Percentiles rank a stretch among this genome's conserved stretches.
Evolutionary conservation across 441 rosid genomes (phyloP).

Genomic region (Kokia cookei): DNA sequence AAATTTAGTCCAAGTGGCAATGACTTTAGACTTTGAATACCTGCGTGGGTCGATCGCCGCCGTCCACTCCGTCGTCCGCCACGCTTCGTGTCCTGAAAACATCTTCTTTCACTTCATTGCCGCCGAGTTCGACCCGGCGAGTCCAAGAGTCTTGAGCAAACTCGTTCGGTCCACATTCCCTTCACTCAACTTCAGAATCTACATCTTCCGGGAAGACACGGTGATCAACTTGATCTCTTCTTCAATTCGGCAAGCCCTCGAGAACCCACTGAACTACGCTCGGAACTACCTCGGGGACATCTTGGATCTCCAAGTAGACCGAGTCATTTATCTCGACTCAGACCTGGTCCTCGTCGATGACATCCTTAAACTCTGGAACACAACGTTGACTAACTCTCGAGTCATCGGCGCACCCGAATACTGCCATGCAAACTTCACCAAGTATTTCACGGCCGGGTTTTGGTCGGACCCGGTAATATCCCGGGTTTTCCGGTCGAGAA

Average conservation of each 20-base stretch:
- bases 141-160: constrained; percentile 64
- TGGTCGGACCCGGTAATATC: constrained; percentile 70
- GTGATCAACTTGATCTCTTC: constrained; percentile 79
- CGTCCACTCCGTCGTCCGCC: constrained; percentile 83
- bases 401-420: constrained; percentile 89
- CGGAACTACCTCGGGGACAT: constrained; percentile 78
- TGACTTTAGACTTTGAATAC: constrained; percentile 89
- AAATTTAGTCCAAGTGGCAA: constrained; percentile 69
- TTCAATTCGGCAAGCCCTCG: constrained; percentile 73
- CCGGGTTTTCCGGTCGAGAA: constrained; percentile 42
- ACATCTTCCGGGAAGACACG: constrained; percentile 68
- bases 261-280: constrained; percentile 86
- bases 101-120: constrained; percentile 84
- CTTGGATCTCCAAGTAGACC: constrained; percentile 54
- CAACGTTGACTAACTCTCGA: constrained; percentile 41
- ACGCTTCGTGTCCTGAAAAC: constrained; percentile 87
- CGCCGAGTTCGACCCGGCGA: constrained; percentile 78
- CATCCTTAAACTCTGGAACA: constrained; percentile 65
- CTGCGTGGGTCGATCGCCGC: constrained; percentile 91
- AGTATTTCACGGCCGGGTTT: constrained; percentile 65
- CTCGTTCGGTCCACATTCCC: constrained; percentile 85
- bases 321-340: constrained; percentile 90
- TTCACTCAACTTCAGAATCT: constrained; percentile 72
- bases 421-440: constrained; percentile 81
- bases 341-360: constrained; percentile 80